Percentiles rank a stretch among this genome's conserved stretches.
These are phyloP conservation scores for Brasilioporus rufonigricans DNA, from an alignment of 768 basidiomycete genomes.

Conservation along the genomic window DNA sequence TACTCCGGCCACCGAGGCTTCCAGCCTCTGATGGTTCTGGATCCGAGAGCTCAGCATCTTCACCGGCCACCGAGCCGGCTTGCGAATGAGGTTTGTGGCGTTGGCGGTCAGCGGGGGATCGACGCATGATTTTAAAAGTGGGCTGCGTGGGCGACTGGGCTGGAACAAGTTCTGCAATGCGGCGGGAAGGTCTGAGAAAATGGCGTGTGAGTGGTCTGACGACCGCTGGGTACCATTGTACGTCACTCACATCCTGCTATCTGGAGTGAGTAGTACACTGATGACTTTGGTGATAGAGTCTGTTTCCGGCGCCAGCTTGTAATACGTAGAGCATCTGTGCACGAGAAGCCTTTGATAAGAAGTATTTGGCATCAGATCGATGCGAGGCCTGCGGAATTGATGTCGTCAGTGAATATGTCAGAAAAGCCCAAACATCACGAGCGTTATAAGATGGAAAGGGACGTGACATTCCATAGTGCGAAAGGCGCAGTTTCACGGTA, in stretches of 20 bases:
- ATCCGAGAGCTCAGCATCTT: conserved; percentile 77
- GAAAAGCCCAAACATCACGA: neutral
- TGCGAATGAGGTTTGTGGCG: conserved; percentile 63
- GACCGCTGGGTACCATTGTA: neutral
- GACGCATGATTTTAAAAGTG: conserved; percentile 88
- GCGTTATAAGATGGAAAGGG: neutral
- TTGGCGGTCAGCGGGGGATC: conserved; percentile 53
- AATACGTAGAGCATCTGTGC: conserved; percentile 82
- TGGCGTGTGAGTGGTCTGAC: conserved; percentile 13
- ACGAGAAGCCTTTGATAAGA: conserved; percentile 85
- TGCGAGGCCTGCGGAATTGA: conserved; percentile 46
- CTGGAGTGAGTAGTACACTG: conserved; percentile 50
- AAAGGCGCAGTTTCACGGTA: neutral
- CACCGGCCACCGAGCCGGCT: conserved; percentile 67
- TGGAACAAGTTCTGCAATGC: conserved; percentile 76
- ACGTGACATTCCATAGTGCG: conserved; percentile 4
- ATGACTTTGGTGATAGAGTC: conserved; percentile 66
- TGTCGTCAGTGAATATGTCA: conserved; percentile 20
- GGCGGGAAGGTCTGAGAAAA: conserved; percentile 56
- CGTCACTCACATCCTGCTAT: conserved; percentile 71
- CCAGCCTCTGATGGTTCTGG: conserved; percentile 78
- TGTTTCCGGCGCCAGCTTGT: conserved; percentile 68
- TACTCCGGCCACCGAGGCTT: conserved; percentile 71
- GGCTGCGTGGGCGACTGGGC: conserved; percentile 65
- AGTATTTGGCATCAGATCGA: conserved; percentile 67